Evolutionary conservation across 345 rosid genomes (phyloP).

Genomic region (Leavenworthia alabamica): DNA sequence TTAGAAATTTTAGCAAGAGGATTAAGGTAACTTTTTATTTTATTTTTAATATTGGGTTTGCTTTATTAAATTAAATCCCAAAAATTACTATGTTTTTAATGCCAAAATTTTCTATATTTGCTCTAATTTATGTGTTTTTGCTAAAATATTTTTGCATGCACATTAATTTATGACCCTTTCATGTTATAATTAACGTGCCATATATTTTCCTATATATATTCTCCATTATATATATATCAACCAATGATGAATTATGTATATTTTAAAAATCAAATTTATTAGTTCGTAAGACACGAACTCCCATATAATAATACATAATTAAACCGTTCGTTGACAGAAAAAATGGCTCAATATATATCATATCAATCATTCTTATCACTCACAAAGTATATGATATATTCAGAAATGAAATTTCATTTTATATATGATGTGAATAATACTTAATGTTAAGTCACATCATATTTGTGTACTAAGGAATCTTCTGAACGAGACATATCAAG

Average conservation of each 20-base stretch:
- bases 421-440: slow-evolving; percentile 8
- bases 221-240: too few species aligned
- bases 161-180: too few species aligned
- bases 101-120: too few species aligned
- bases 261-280: too few species aligned
- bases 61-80: background rate
- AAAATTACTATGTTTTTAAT: too few species aligned
- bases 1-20: slow-evolving; percentile 90
- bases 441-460: slow-evolving; percentile 27
- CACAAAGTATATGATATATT: background rate
- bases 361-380: slow-evolving; percentile 9
- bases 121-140: too few species aligned
- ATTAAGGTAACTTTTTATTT: slow-evolving; percentile 56
- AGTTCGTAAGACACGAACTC: too few species aligned
- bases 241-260: too few species aligned
- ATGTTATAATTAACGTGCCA: too few species aligned
- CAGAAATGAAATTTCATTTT: slow-evolving; percentile 1
- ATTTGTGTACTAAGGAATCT: slow-evolving; percentile 23
- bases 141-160: too few species aligned
- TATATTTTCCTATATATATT: too few species aligned
- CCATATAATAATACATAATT: too few species aligned
- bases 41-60: background rate
- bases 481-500: slow-evolving; percentile 23
- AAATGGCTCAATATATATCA: slow-evolving; percentile 8
- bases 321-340: slow-evolving; percentile 16